Base-by-base conservation (phyloP, 2,329 filamentous ascomycete species). In the Pestalotiopsis sp. region DNA sequence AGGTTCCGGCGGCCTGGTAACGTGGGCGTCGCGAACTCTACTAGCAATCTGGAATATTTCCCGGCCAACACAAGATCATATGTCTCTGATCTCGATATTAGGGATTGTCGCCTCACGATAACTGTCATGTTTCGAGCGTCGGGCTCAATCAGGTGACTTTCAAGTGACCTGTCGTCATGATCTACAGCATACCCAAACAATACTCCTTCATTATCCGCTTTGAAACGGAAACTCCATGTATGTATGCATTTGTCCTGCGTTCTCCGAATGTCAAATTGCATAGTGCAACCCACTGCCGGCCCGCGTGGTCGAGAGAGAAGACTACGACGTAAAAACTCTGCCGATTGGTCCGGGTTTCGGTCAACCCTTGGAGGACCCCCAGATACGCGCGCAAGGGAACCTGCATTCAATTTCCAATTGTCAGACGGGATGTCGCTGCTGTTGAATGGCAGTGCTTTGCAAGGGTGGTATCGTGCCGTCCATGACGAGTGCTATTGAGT, bases 361-460 rank as follows among this genome's bases (percentile, higher is more conserved):
- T 20, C 4, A 6, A 56, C 41, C 63, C 49, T 57, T 25, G 31
- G 31, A n/a, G 25, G 20, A 31, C 9, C 20, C 61, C 41, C 61
- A 64, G 61, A 45, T 64, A 64, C 59, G 59, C 59, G 25, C 59
- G 59, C 59, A 62, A 62, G 59, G 59, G 27, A 62, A 41, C 27
- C 31, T 62, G 59, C 59, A 25, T 62, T 20, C 31, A 62, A 62
- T 52, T 20, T 62, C 25, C 31, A 62, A 36, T 2, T 20, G 31
- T 20, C 27, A 14, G 31, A 62, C 59, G 31, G 59, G 31, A 20
- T 36, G 27, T 62, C n/a, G 59, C 59, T 62, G 11, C 31, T 20
- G 31, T 17, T 31, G 57, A 13, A 59, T n/a, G 23, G 56, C 4
- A 5, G 56, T 13, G 25, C 4, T 31, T 12, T 58, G 20, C 45